These are phyloP conservation scores for Phytophthora cactorum DNA, from an alignment of 352 stramenopile species.

Conservation along the genomic window DNA sequence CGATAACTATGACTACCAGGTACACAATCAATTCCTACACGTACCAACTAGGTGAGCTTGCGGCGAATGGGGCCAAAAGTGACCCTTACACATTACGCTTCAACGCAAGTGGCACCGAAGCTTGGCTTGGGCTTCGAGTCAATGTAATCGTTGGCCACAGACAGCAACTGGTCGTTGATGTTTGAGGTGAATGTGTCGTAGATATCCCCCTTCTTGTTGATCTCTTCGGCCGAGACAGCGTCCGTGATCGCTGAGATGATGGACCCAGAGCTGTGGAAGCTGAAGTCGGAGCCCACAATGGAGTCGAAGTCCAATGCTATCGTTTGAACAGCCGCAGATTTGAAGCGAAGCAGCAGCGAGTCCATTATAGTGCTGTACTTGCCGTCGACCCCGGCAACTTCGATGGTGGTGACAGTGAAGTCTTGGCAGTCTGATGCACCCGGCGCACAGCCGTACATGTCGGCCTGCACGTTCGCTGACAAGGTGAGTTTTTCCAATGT, in stretches of 20 bases:
- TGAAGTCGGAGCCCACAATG: conserved; percentile 51
- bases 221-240: conserved; percentile 41
- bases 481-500: conserved; percentile 41
- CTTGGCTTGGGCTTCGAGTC: conserved; percentile 41
- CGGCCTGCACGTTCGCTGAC: conserved; percentile 25
- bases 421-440: conserved; percentile 46
- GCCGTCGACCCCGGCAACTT: conserved; percentile 40
- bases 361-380: conserved; percentile 42
- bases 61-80: no score
- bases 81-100: not conserved
- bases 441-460: conserved; percentile 42
- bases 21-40: no score
- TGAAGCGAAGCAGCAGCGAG: conserved; percentile 38
- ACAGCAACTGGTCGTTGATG: conserved; percentile 46
- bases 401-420: conserved; percentile 51
- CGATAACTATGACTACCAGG: no score
- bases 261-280: conserved; percentile 44
- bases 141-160: conserved; percentile 43
- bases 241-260: conserved; percentile 53
- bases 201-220: conserved; percentile 66
- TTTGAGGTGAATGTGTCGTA: conserved; percentile 52
- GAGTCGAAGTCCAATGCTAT: conserved; percentile 49
- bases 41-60: no score
- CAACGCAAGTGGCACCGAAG: conserved; percentile 53
- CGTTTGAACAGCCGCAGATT: conserved; percentile 32